A percentile compares a stretch with the other conserved stretches of the same genome.
phyloP scores from a whole-genome alignment of 2,329 filamentous ascomycete species.

The Alternaria arbusti region DNA sequence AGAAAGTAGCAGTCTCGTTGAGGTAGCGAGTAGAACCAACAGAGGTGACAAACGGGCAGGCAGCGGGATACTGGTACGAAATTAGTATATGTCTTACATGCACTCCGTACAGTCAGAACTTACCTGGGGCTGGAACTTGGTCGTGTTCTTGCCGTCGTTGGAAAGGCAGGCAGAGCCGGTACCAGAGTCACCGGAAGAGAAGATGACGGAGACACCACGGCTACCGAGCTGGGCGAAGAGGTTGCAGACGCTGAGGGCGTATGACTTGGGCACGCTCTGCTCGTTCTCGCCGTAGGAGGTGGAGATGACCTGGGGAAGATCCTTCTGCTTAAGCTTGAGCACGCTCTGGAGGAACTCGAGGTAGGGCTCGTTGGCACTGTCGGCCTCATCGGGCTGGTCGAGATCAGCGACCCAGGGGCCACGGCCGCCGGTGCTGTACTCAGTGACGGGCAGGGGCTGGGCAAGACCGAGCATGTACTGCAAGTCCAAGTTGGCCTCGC shows the following conservation, averaged over 20 bases:
- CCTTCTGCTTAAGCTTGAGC: conserved; percentile 56
- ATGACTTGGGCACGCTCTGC: conserved; percentile 65
- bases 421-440: conserved; percentile 65
- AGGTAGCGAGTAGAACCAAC: conserved; percentile 66
- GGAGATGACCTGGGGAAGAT: conserved; percentile 66
- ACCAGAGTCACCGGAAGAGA: conserved; percentile 67
- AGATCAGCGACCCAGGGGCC: conserved; percentile 60
- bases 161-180: conserved; percentile 60
- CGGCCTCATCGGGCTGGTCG: conserved; percentile 46
- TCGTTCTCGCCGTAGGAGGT: conserved; percentile 73
- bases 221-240: conserved; percentile 69
- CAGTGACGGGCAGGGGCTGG: conserved; percentile 60
- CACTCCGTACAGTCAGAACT: background rate
- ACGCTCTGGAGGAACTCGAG: conserved; percentile 66
- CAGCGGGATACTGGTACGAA: conserved; percentile 61
- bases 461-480: conserved; percentile 65
- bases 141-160: conserved; percentile 64
- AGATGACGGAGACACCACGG: conserved; percentile 68
- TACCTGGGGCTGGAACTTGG: conserved; percentile 61
- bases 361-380: conserved; percentile 70
- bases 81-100: background rate
- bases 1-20: conserved; percentile 52
- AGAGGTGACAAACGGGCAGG: conserved; percentile 71
- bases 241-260: conserved; percentile 67
- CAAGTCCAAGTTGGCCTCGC: conserved; percentile 68